These are phyloP conservation scores for Pelargonium nanum DNA, from an alignment of 345 rosid genomes.

Conservation along the genomic window DNA sequence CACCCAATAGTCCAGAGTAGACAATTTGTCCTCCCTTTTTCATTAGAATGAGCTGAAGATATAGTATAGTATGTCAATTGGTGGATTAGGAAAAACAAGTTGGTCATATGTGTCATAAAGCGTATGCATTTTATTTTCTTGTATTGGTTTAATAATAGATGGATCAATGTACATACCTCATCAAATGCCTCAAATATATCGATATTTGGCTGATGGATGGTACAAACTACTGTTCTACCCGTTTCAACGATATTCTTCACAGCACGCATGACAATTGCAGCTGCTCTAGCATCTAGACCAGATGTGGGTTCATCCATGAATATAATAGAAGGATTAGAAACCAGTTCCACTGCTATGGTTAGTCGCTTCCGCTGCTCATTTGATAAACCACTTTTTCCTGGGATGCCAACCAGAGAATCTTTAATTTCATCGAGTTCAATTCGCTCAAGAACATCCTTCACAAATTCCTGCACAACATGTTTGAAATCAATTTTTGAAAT, in stretches of 20 bases:
- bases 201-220: conserved; percentile 55
- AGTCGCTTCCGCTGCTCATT: conserved; percentile 45
- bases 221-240: conserved; percentile 41
- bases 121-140: too few species aligned
- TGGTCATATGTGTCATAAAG: too few species aligned
- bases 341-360: conserved; percentile 52
- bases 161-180: conserved; percentile 29
- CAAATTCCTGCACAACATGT: conserved; percentile 26
- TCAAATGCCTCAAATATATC: conserved; percentile 51
- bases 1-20: conserved; percentile 45
- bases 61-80: too few species aligned
- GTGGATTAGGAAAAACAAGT: too few species aligned
- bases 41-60: conserved; percentile 45
- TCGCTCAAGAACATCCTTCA: conserved; percentile 37
- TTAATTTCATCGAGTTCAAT: conserved; percentile 43
- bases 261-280: conserved; percentile 52
- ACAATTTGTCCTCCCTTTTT: conserved; percentile 47
- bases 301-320: conserved; percentile 64
- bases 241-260: conserved; percentile 41
- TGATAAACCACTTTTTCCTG: conserved; percentile 37
- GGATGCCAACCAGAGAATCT: conserved; percentile 38
- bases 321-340: conserved; percentile 45
- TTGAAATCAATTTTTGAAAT: neutral
- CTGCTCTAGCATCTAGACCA: conserved; percentile 61
- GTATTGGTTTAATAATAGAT: too few species aligned